Evolutionary conservation across 257 asterid species (phyloP).

Genomic region (Solanum paucissectum): DNA sequence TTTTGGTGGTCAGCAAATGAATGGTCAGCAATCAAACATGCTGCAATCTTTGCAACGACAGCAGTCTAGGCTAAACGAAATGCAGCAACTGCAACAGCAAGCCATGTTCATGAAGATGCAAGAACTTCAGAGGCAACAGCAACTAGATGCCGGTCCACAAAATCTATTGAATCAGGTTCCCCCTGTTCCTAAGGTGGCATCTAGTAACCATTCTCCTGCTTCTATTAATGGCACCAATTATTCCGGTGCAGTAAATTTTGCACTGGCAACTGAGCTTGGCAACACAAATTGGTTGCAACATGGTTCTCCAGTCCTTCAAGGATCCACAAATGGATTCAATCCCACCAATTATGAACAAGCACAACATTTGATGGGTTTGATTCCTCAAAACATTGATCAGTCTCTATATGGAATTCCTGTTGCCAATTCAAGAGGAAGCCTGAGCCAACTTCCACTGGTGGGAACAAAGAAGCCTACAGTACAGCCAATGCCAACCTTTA

Average conservation of each 20-base stretch:
- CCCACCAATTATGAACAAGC: conserved; percentile 44
- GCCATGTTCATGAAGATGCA: conserved; percentile 40
- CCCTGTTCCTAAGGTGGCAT: conserved; percentile 34
- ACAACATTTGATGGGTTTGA: conserved; percentile 30
- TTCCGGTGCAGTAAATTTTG: conserved; percentile 36
- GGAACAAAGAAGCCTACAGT: conserved; percentile 35
- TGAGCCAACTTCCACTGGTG: conserved; percentile 43
- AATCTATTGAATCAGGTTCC: conserved; percentile 33
- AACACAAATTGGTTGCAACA: conserved; percentile 47
- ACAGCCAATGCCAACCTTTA: conserved; percentile 33
- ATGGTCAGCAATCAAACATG: conserved; percentile 53
- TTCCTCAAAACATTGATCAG: conserved; percentile 58
- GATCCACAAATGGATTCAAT: conserved; percentile 46
- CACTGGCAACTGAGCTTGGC: conserved; percentile 44
- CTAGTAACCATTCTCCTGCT: conserved; percentile 46
- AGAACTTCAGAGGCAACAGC: conserved; percentile 21
- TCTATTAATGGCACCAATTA: conserved; percentile 32
- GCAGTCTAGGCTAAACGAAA: conserved; percentile 49
- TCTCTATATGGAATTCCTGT: conserved; percentile 88
- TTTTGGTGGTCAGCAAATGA: conserved; percentile 86
- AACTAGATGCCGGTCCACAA: conserved; percentile 42
- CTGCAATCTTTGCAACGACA: conserved; percentile 63
- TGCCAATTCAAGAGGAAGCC: conserved; percentile 56
- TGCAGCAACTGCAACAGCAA: conserved; percentile 77
- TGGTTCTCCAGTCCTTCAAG: conserved; percentile 46